Evolutionary conservation across 192 early-diverging fungal genomes (phyloP).

Genomic region (Coemansia reversa): DNA sequence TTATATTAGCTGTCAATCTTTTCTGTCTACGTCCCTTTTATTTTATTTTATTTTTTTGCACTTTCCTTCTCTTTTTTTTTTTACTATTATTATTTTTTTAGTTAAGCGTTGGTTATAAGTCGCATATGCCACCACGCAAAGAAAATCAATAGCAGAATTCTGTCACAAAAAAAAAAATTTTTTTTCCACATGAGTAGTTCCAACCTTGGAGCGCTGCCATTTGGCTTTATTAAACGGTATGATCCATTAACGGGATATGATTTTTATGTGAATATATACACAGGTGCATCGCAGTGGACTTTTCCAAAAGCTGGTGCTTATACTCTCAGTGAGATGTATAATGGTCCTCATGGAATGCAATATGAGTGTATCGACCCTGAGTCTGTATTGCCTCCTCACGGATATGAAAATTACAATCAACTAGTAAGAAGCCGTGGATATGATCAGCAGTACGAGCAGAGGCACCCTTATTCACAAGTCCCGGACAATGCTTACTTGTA

Average conservation of each 20-base stretch:
- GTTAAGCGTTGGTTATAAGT: not conserved
- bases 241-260: conserved; percentile 9
- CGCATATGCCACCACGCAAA: not conserved
- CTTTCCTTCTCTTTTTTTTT: not conserved
- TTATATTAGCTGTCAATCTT: not conserved
- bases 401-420: conserved; percentile 7
- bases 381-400: conserved; percentile 8
- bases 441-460: not conserved
- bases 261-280: conserved; percentile 12
- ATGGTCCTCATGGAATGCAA: not conserved
- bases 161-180: not conserved
- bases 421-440: conserved; percentile 1
- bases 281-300: conserved; percentile 12
- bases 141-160: not conserved
- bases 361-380: conserved; percentile 3
- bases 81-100: not conserved
- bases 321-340: conserved; percentile 1
- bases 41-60: conserved; percentile 1
- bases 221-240: conserved; percentile 8
- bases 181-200: not conserved
- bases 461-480: not conserved
- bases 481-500: not conserved
- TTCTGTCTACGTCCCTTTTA: not conserved
- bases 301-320: conserved; percentile 8
- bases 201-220: not conserved